Percentiles rank a stretch among this genome's conserved stretches.
Evolutionary conservation across 306 rosid genomes (phyloP).

Genomic region (Trifolium repens): DNA sequence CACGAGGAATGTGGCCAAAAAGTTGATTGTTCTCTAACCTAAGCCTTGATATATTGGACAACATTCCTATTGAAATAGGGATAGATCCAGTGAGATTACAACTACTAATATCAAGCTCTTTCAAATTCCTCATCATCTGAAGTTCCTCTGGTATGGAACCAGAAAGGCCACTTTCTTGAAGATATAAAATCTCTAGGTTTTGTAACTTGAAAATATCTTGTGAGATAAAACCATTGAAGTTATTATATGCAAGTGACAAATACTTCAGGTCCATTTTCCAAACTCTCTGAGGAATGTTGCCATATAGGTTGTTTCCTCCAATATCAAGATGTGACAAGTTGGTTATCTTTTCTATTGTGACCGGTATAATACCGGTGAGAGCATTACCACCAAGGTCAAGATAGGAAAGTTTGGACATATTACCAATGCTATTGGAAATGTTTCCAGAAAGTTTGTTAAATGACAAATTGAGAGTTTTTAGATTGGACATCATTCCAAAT

Average conservation of each 20-base stretch:
- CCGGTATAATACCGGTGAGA: too few relatives aligned
- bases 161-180: background rate
- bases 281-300: background rate
- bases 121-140: background rate
- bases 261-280: background rate
- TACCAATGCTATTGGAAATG: background rate
- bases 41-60: background rate
- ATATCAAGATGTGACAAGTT: background rate
- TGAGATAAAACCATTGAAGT: background rate
- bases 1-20: background rate
- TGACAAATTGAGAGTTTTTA: slow-evolving; percentile 1
- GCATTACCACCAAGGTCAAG: too few relatives aligned
- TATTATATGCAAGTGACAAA: background rate
- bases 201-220: background rate
- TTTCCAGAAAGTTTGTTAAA: background rate
- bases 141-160: background rate
- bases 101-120: background rate
- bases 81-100: slow-evolving; percentile 31
- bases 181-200: background rate
- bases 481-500: background rate
- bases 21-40: too few relatives aligned
- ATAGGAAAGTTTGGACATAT: background rate
- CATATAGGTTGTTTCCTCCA: background rate
- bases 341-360: background rate
- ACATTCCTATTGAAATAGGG: background rate